Evolutionary conservation across 495 filamentous ascomycete species (phyloP).

Genomic region (Xylaria acuta): DNA sequence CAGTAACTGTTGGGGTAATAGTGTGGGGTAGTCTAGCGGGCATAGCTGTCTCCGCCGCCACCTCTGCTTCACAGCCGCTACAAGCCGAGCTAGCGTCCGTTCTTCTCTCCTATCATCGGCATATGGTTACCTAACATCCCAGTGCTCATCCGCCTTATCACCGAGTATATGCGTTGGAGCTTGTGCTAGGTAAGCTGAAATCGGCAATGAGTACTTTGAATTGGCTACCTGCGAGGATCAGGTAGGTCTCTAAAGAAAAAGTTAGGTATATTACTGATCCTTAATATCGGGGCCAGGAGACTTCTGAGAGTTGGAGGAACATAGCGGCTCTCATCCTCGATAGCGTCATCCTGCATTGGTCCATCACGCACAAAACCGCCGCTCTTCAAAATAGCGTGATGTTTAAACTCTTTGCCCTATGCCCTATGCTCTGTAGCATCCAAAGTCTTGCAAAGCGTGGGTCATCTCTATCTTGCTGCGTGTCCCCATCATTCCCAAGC

Average conservation of each 20-base stretch:
- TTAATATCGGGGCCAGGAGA: background rate
- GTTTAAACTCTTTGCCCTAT: background rate
- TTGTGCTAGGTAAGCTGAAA: background rate
- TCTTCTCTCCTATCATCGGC: conserved; percentile 15
- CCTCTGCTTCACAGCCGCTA: conserved; percentile 1
- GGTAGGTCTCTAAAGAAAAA: conserved; percentile 12
- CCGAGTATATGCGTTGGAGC: background rate
- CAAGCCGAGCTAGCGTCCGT: conserved; percentile 17
- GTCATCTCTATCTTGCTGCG: background rate
- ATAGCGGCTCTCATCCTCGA: background rate
- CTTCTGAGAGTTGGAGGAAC: background rate
- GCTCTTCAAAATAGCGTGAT: background rate
- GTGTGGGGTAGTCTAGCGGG: conserved; percentile 27
- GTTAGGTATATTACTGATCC: conserved; percentile 20
- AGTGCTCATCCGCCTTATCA: background rate
- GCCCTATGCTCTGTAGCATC: background rate
- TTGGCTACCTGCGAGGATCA: conserved; percentile 14
- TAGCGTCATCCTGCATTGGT: background rate
- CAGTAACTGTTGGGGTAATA: conserved; percentile 3
- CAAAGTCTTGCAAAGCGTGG: background rate
- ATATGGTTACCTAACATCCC: conserved; percentile 20
- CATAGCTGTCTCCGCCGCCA: background rate
- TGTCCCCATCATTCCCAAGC: background rate
- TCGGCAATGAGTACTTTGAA: conserved; percentile 13
- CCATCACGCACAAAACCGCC: background rate